Evolutionary conservation across 1,284 basidiomycete species (phyloP).

Genomic region (Trichosporon sp.): DNA sequence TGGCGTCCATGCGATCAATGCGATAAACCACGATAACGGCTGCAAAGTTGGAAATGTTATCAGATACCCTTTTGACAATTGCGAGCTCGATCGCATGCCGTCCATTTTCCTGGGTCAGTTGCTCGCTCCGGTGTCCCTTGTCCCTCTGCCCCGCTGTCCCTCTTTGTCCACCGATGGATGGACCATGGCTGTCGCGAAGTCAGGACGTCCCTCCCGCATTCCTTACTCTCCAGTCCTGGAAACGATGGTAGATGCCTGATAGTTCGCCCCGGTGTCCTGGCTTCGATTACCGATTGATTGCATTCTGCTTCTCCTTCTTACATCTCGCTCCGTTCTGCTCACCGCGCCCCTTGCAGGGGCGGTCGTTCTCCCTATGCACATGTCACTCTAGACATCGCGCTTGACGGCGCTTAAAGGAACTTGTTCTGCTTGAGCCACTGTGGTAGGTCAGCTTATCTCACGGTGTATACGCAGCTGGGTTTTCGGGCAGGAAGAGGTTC

Average conservation of each 20-base stretch:
- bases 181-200: no score
- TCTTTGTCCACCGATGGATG: no score
- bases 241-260: neutral
- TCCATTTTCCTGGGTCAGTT: no score
- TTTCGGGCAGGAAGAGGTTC: constrained; percentile 27
- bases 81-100: no score
- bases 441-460: constrained; percentile 22
- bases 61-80: neutral
- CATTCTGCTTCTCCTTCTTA: constrained; percentile 5
- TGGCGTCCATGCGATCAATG: neutral
- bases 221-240: neutral
- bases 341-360: neutral
- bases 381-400: no score
- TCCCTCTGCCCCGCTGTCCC: no score
- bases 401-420: constrained; percentile 42
- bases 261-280: neutral
- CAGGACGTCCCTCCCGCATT: no score
- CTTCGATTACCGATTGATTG: constrained; percentile 11
- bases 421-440: constrained; percentile 64
- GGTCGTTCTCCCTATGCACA: neutral
- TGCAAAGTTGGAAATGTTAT: neutral
- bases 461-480: neutral
- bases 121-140: neutral
- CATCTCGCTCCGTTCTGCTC: neutral
- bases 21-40: neutral